Conservation (phyloP, 2,329 filamentous ascomycete species). For the Xylaria sp. region DNA sequence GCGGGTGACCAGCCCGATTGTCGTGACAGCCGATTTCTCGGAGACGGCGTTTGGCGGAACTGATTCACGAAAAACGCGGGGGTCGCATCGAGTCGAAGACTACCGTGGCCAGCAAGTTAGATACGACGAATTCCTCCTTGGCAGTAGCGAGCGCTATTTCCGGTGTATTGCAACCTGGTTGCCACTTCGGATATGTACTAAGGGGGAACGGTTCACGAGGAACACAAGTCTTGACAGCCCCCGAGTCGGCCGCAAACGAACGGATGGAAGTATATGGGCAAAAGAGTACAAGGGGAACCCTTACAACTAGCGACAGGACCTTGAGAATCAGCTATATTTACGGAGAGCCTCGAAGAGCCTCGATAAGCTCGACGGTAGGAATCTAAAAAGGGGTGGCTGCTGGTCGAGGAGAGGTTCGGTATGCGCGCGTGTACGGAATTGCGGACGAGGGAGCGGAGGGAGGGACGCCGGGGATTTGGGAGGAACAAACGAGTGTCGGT, state of each 20-base stretch:
- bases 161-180: not conserved
- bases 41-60: not conserved
- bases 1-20: not conserved
- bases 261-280: constrained; percentile 6
- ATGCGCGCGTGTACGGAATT: constrained; percentile 9
- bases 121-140: not conserved
- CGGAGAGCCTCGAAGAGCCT: not conserved
- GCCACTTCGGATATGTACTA: not conserved
- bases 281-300: not conserved
- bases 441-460: not conserved
- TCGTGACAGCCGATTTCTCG: constrained; percentile 6
- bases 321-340: not conserved
- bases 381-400: constrained; percentile 7
- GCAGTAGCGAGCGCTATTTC: not conserved
- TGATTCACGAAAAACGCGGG: constrained; percentile 9
- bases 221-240: not conserved
- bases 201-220: not conserved
- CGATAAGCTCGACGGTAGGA: not conserved
- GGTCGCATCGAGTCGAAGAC: constrained; percentile 8
- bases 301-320: not conserved
- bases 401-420: constrained; percentile 18
- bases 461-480: constrained; percentile 11
- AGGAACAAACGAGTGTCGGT: constrained; percentile 26
- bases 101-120: constrained; percentile 1
- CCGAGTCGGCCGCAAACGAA: constrained; percentile 19